Evolutionary conservation across 345 rosid species (phyloP).

Genomic region (Geranium rotundifolium): DNA sequence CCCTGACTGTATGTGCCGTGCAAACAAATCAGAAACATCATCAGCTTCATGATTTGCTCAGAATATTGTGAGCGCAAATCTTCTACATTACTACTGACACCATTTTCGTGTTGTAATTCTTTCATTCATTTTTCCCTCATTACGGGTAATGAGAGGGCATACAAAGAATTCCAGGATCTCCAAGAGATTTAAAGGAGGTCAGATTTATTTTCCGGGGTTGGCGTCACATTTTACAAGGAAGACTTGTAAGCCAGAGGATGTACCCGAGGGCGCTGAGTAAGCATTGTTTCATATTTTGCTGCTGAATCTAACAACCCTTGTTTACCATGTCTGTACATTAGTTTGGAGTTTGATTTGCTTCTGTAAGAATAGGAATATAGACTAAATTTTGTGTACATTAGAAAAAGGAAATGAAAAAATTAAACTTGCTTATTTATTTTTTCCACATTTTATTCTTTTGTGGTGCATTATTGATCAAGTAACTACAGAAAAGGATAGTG

Average conservation of each 20-base stretch:
- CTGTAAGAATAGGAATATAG: constrained; percentile 4
- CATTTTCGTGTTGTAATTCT: constrained; percentile 22
- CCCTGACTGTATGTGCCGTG: constrained; percentile 92
- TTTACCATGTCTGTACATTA: constrained; percentile 20
- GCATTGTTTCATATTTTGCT: constrained; percentile 24
- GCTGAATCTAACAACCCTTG: constrained; percentile 40
- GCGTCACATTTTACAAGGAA: constrained; percentile 10
- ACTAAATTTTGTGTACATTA: neutral
- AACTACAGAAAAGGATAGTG: too few species aligned
- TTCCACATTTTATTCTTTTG: too few species aligned
- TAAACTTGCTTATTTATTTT: too few species aligned
- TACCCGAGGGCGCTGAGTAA: constrained; percentile 17
- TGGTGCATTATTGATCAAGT: too few species aligned
- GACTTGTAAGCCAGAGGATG: constrained; percentile 9
- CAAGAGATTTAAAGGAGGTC: constrained; percentile 23
- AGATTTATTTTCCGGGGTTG: constrained; percentile 12
- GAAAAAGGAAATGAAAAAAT: neutral
- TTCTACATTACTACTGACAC: constrained; percentile 13
- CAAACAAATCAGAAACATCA: constrained; percentile 46
- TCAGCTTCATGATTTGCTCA: constrained; percentile 24
- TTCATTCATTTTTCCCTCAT: constrained; percentile 26
- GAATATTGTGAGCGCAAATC: constrained; percentile 11
- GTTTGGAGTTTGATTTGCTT: constrained; percentile 10
- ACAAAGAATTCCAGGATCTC: constrained; percentile 21
- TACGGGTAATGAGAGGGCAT: constrained; percentile 21